Conservation (phyloP, 2,329 filamentous ascomycete genomes). For the Pyricularia sp. region DNA sequence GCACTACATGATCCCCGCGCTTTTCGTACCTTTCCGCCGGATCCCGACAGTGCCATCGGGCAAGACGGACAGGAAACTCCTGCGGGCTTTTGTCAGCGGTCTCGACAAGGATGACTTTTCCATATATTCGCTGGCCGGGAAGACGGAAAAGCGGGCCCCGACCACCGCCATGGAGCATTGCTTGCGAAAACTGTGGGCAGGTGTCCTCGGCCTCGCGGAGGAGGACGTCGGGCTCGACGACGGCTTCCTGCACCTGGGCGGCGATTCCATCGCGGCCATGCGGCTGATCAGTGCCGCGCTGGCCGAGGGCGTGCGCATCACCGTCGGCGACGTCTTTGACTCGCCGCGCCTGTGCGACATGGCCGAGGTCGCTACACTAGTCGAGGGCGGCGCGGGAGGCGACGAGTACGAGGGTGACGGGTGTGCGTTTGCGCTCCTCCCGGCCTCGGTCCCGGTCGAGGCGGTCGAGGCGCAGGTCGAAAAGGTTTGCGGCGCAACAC, state of each 20-base stretch:
- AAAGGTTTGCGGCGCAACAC: not conserved
- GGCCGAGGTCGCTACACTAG: not conserved
- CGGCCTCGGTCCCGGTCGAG: not conserved
- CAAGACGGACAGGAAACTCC: constrained; percentile 10
- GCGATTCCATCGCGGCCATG: constrained; percentile 1
- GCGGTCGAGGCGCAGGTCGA: not conserved
- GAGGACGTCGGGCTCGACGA: not conserved
- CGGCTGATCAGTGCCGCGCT: not conserved
- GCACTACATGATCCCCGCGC: constrained; percentile 12
- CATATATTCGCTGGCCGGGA: constrained; percentile 12
- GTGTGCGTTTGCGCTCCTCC: not conserved
- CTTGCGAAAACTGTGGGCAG: not conserved
- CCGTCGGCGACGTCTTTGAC: not conserved
- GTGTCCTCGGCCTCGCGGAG: not conserved
- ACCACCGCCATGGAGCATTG: not conserved
- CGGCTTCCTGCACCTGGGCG: not conserved
- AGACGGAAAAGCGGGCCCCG: constrained; percentile 4
- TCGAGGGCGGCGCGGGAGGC: not conserved
- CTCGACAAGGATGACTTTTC: constrained; percentile 4
- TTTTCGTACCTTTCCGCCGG: constrained; percentile 13
- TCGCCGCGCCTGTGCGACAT: not conserved
- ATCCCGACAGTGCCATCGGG: constrained; percentile 14
- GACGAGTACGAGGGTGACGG: not conserved
- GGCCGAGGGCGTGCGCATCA: not conserved
- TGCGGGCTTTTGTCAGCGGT: constrained; percentile 7